Evolutionary conservation across 371 early-diverging fungal species (phyloP), one percentile per base, ranked within the genome.

Genomic region (Apophysomyces sp.): DNA sequence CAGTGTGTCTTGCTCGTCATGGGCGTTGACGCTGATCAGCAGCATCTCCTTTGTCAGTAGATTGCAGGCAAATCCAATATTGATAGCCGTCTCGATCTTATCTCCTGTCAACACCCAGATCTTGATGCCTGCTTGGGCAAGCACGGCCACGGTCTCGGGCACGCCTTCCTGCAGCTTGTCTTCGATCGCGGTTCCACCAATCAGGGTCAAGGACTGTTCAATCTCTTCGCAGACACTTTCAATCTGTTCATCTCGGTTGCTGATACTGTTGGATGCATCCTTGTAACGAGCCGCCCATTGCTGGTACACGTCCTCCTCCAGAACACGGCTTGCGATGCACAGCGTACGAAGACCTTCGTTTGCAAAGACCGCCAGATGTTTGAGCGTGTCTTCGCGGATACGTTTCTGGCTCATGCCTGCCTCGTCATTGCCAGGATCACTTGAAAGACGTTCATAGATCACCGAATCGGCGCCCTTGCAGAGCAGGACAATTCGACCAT

Each of bases 41-140:
- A 84, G 72, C 92, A 92, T 90, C 2, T 78, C 79, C 56, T 74
- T 78, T 13, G 72, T 78, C 29, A 88, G 80, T 39, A 98, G 78
- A 16, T 91, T 86, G 68, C 96, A 96, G 0, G 93, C 91, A 71
- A 92, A 92, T 0, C 96, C 98, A 76, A 97, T 97, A 65, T 94
- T 94, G 70, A 97, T 93, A 36, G 99, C 99, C 2, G 99, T 99
- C 71, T 99, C 99, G 55, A 92, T 92, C 73, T 98, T 94, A 76
- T 99, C 99, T 30, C 99, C 99, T 0, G 99, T 99, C 73, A 99
- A 70, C 82, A 99, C 96, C 96, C 97, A 98, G 18, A 97, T 83
- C 59, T 90, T 89, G 62, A 99, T 95, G 21, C 97, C 98, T 0
- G 98, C 98, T 21, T 84, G 78, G 1, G 96, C 89, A 26, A 98